A percentile compares a stretch with the other conserved stretches of the same genome.
phyloP scores from a whole-genome alignment of 2,329 filamentous ascomycete genomes.

The Sporothrix protearum region DNA sequence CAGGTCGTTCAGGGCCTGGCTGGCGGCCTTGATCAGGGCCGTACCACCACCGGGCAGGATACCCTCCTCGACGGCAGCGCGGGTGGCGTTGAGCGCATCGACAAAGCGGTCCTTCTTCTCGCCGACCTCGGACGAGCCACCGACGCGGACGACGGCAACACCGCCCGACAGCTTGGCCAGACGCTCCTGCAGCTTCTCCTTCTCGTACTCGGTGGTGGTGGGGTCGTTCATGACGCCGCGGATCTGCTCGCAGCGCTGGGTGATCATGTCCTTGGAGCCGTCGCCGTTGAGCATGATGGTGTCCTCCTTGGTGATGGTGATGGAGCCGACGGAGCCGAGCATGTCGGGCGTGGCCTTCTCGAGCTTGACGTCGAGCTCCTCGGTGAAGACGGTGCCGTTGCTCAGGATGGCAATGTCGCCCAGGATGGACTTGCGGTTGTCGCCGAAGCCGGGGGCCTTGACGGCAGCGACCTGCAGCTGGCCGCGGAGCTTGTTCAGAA shows the following conservation, averaged over 20 bases:
- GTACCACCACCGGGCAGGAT: conserved; percentile 98
- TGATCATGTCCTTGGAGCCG: conserved; percentile 87
- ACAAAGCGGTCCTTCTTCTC: conserved; percentile 99
- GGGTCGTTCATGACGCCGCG: conserved; percentile 93
- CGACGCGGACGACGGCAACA: conserved; percentile 99
- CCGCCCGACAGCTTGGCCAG: conserved; percentile 98
- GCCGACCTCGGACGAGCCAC: conserved; percentile 91
- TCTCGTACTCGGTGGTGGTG: conserved; percentile 96
- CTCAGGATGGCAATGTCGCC: conserved; percentile 94
- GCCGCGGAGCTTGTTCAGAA: conserved; percentile 99
- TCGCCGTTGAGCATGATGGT: conserved; percentile 98
- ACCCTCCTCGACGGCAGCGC: conserved; percentile 96
- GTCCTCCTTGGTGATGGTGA: conserved; percentile 99
- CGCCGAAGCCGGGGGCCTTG: conserved; percentile 98
- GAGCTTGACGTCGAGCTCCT: conserved; percentile 98
- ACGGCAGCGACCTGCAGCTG: conserved; percentile 98
- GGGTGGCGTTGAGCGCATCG: conserved; percentile 95
- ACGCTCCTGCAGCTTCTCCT: conserved; percentile 99
- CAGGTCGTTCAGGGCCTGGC: conserved; percentile 76
- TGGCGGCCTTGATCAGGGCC: conserved; percentile 92
- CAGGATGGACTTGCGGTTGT: conserved; percentile 99
- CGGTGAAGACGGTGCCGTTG: conserved; percentile 95
- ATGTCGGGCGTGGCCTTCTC: conserved; percentile 96
- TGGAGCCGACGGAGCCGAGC: conserved; percentile 94
- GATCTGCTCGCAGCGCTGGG: conserved; percentile 98